Percentiles rank a stretch among this genome's conserved stretches.
Evolutionary conservation across 768 basidiomycete genomes (phyloP).

Genomic region (Serendipita indica): DNA sequence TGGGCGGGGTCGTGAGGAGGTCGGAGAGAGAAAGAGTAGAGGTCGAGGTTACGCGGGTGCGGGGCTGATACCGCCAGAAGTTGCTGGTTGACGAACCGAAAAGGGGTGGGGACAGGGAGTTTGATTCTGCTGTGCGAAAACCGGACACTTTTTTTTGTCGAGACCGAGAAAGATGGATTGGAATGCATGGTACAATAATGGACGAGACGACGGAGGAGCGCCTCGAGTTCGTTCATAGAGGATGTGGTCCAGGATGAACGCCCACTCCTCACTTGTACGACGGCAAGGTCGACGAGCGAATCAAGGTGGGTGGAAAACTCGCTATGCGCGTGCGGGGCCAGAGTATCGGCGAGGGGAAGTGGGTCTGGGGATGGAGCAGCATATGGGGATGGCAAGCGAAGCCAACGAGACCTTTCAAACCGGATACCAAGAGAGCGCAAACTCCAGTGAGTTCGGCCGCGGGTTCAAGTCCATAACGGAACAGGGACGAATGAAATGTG

Average conservation of each 20-base stretch:
- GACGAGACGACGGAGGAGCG: background rate
- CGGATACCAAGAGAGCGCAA: background rate
- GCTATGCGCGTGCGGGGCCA: too few relatives aligned
- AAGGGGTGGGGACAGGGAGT: background rate
- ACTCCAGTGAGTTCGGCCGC: background rate
- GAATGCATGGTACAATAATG: conserved; percentile 3
- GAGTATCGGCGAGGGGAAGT: background rate
- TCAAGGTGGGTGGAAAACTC: too few relatives aligned
- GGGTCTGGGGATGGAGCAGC: background rate
- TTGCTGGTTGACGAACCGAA: conserved; percentile 1
- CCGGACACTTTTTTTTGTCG: background rate
- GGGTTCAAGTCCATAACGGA: conserved; percentile 9
- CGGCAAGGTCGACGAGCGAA: too few relatives aligned
- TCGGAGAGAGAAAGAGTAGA: too few relatives aligned
- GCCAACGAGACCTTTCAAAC: background rate
- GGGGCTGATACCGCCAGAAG: too few relatives aligned
- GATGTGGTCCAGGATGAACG: too few relatives aligned
- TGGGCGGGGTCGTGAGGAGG: background rate
- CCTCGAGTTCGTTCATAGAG: too few relatives aligned
- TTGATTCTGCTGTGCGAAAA: background rate
- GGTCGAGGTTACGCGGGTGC: too few relatives aligned
- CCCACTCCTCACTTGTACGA: too few relatives aligned
- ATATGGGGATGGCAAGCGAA: background rate
- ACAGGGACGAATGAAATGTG: background rate
- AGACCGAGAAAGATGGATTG: background rate